Evolutionary conservation across 306 rosid species (phyloP).

Genomic region (Phaseolus lunatus): DNA sequence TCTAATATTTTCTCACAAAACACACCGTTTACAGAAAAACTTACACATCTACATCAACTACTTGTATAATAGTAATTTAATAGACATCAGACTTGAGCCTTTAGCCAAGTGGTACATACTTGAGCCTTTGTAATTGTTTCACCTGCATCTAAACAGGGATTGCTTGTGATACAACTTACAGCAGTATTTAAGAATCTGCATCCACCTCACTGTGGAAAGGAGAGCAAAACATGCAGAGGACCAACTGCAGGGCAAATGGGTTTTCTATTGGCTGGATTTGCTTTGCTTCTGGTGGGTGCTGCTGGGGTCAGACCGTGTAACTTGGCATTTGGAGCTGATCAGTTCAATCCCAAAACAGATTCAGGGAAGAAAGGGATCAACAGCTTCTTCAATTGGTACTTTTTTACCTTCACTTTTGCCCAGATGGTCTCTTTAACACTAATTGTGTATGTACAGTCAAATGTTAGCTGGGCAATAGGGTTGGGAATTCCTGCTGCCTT

Average conservation of each 20-base stretch:
- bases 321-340: slow-evolving; percentile 92
- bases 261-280: slow-evolving; percentile 66
- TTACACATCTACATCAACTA: background rate
- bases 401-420: slow-evolving; percentile 76
- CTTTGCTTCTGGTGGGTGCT: slow-evolving; percentile 69
- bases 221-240: slow-evolving; percentile 59
- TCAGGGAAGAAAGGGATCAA: slow-evolving; percentile 80
- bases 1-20: background rate
- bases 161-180: slow-evolving; percentile 74
- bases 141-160: slow-evolving; percentile 62
- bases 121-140: background rate
- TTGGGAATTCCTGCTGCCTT: slow-evolving; percentile 77
- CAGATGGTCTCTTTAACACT: slow-evolving; percentile 68
- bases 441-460: slow-evolving; percentile 78
- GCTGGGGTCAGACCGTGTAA: slow-evolving; percentile 89
- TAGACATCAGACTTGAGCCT: background rate
- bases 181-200: slow-evolving; percentile 73
- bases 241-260: slow-evolving; percentile 75
- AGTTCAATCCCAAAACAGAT: slow-evolving; percentile 78
- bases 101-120: background rate
- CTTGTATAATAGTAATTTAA: background rate
- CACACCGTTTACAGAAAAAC: background rate
- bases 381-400: slow-evolving; percentile 95
- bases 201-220: slow-evolving; percentile 68
- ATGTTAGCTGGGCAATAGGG: slow-evolving; percentile 83